phyloP scores from a whole-genome alignment of 192 early-diverging fungal species.

The Mortierella antarctica region DNA sequence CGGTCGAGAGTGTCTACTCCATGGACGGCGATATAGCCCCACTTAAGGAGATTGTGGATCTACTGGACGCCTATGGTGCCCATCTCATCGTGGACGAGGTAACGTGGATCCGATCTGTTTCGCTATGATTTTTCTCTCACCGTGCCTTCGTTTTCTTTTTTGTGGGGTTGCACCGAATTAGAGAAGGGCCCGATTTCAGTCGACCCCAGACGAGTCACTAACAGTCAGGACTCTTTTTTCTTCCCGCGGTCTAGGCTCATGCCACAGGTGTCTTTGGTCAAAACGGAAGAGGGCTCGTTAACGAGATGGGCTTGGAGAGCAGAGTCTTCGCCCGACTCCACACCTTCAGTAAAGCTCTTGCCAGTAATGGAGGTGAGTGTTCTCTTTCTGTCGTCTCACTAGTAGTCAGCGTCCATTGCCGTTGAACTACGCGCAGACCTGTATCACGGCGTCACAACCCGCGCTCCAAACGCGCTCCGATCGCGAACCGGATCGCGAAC shows the following conservation, averaged over 20 bases:
- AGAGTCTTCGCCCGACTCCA: conserved; percentile 79
- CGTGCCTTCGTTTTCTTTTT: conserved; percentile 16
- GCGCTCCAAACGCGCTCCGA: too few relatives aligned
- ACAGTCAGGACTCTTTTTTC: neutral
- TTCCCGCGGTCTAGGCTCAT: conserved; percentile 66
- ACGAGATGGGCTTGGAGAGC: conserved; percentile 69
- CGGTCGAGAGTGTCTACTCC: conserved; percentile 82
- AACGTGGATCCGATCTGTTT: conserved; percentile 1
- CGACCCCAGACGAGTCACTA: neutral
- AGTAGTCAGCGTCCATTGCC: neutral
- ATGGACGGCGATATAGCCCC: conserved; percentile 88
- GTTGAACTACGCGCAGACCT: neutral
- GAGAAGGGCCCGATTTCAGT: too few relatives aligned
- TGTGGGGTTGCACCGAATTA: conserved; percentile 7
- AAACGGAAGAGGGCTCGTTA: conserved; percentile 74
- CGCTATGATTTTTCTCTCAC: neutral
- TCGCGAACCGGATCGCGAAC: too few relatives aligned
- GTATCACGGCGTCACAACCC: too few relatives aligned
- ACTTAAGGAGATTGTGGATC: conserved; percentile 68
- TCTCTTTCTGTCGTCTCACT: conserved; percentile 1
- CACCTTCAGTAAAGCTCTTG: conserved; percentile 88
- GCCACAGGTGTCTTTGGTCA: conserved; percentile 81
- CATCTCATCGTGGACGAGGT: conserved; percentile 86
- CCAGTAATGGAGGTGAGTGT: conserved; percentile 78
- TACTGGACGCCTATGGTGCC: conserved; percentile 61